Evolutionary conservation across 345 rosid genomes (phyloP).

Genomic region (Gossypium turneri): DNA sequence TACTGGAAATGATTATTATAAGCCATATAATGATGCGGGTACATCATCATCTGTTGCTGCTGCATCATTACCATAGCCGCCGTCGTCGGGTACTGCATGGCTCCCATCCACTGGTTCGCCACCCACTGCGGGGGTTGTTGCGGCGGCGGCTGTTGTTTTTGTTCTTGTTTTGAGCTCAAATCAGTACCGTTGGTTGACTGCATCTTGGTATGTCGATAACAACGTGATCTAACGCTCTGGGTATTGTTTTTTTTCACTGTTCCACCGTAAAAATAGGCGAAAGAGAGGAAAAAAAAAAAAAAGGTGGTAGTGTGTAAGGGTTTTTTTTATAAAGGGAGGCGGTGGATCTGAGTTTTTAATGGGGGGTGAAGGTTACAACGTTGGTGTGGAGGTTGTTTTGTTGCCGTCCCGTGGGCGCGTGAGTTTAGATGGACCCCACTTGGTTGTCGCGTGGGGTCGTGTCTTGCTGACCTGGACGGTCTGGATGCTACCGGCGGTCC

Average conservation of each 20-base stretch:
- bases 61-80: constrained; percentile 93
- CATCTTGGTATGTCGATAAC: constrained; percentile 24
- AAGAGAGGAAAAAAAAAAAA: background rate
- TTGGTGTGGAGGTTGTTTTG: background rate
- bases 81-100: constrained; percentile 79
- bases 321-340: constrained; percentile 30
- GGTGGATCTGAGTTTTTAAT: constrained; percentile 13
- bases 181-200: constrained; percentile 55
- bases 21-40: constrained; percentile 74
- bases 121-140: constrained; percentile 41
- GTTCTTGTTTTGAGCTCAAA: constrained; percentile 31
- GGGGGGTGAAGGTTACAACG: constrained; percentile 8
- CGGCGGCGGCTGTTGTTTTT: constrained; percentile 24
- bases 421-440: background rate
- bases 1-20: constrained; percentile 37
- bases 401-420: constrained; percentile 23
- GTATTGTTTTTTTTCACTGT: constrained; percentile 10
- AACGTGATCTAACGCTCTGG: constrained; percentile 16
- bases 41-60: constrained; percentile 88
- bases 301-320: background rate
- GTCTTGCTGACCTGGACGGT: constrained; percentile 11
- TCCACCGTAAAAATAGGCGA: constrained; percentile 1
- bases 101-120: constrained; percentile 59
- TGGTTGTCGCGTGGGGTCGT: background rate
- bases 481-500: constrained; percentile 4